phyloP scores from a whole-genome alignment of 2,329 filamentous ascomycete species.

The Lasiodiplodia theobromae region DNA sequence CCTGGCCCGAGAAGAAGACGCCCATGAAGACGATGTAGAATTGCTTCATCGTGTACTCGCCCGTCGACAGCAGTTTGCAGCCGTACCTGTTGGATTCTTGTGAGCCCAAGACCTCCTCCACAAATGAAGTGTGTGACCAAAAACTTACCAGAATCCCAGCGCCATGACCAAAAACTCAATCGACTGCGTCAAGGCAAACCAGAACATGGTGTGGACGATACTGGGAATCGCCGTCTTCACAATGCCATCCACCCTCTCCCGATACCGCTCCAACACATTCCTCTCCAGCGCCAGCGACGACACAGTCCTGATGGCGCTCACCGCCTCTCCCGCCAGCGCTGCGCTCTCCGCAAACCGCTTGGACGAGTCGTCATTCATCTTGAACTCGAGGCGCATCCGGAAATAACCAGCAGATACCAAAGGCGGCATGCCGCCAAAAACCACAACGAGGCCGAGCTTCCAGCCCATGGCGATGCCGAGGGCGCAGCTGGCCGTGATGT shows the following conservation, averaged over 20 bases:
- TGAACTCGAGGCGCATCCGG: conserved; percentile 83
- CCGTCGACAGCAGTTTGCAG: conserved; percentile 73
- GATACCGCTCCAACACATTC: conserved; percentile 78
- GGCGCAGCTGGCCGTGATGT: conserved; percentile 72
- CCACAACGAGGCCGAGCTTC: conserved; percentile 72
- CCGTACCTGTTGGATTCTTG: conserved; percentile 62
- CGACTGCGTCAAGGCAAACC: conserved; percentile 84
- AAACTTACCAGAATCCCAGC: conserved; percentile 76
- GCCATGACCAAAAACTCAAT: conserved; percentile 78
- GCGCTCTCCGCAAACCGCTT: conserved; percentile 80
- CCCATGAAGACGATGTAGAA: conserved; percentile 89
- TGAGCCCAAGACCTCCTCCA: too few species aligned
- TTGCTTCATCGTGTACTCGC: conserved; percentile 78
- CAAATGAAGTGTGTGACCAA: too few species aligned
- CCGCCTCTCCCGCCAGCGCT: conserved; percentile 86
- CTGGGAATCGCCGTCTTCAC: conserved; percentile 34
- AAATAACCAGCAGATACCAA: conserved; percentile 77
- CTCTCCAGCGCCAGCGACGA: conserved; percentile 83
- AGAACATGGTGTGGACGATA: conserved; percentile 71
- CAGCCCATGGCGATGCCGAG: conserved; percentile 76
- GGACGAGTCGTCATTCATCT: conserved; percentile 65
- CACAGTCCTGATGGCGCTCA: conserved; percentile 88
- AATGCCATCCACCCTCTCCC: conserved; percentile 62
- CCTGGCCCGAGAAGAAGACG: conserved; percentile 86
- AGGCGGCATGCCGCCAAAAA: conserved; percentile 43